Base-by-base conservation (phyloP, 805 yeast genomes). In the Saccharomycopsis schoenii region DNA sequence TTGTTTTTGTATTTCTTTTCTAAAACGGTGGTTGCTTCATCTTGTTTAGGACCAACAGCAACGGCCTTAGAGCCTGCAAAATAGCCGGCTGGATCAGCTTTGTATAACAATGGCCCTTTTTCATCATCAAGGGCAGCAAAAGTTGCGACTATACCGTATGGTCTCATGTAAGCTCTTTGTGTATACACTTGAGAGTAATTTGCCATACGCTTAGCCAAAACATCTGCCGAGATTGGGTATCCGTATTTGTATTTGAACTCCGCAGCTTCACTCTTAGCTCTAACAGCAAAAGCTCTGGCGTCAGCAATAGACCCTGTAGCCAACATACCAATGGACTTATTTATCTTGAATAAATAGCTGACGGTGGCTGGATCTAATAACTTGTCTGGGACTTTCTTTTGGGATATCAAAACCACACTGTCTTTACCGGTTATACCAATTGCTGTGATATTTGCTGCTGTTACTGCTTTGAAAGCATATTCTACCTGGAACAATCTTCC, bases 131-230 rank as follows among this genome's bases (percentile, higher is more conserved):
- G 85, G 55, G 96, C 83, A 62, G 91, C 81, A 69, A 93, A 86
- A 29, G 97, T 90, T 70, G 91, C 80, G 36, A 96, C 89, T 62
- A 93, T 97, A 43, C 99, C 99, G 67, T 91, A 79, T 29, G 99
- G 99, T 74, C 99, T 84, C 98, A 94, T 94, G 74, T 93, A 93
- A 11, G 98, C 98, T 71, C 97, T 82, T 76, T 94, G 99, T 51
- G 99, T 94, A 74, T 91, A 94, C 65, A 94, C 83, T 77, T 94
- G 99, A 57, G 96, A 88, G 70, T 91, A 76, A 72, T 94, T 94
- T 60, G 98, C 98, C 88, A 94, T 86, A 72, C 97, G 82, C 76
- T 93, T 93, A 50, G 97, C 89, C 68, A 92, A 77, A 34, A 88
- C 89, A 70, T 90, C 97, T 65, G 89, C 89, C 2, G 98, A 98